Conservation (phyloP, 345 rosid species). For the Camelina laxa region DNA sequence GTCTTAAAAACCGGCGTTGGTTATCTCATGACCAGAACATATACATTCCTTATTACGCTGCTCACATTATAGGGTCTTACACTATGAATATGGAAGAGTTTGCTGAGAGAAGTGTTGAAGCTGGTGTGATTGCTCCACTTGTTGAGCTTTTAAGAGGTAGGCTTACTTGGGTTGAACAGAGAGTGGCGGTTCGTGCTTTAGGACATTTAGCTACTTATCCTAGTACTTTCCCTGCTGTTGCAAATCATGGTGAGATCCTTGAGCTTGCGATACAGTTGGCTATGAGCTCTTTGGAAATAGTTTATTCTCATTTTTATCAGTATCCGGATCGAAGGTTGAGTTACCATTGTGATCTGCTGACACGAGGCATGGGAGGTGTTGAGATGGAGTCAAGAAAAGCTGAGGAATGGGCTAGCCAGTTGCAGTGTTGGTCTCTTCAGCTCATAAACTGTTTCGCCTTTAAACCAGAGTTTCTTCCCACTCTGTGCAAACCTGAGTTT, state of each 20-base stretch:
- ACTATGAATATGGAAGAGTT: constrained; percentile 99
- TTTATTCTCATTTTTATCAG: constrained; percentile 95
- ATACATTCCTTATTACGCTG: constrained; percentile 97
- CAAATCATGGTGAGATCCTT: constrained; percentile 84
- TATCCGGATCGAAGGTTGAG: constrained; percentile 75
- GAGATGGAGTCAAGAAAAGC: constrained; percentile 99
- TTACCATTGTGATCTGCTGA: constrained; percentile 94
- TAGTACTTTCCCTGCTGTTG: constrained; percentile 77
- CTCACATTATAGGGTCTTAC: constrained; percentile 97
- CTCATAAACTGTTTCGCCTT: constrained; percentile 99
- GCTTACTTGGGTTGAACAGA: constrained; percentile 97
- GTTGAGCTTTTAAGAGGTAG: constrained; percentile 94
- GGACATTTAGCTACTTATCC: constrained; percentile 97
- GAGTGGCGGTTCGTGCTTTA: constrained; percentile 96
- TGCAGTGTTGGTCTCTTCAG: constrained; percentile 99
- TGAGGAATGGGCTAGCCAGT: constrained; percentile 98
- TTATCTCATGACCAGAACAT: constrained; percentile 96
- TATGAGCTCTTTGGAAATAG: constrained; percentile 93
- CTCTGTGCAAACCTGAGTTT: constrained; percentile 90
- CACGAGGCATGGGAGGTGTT: constrained; percentile 99
- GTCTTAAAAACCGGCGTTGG: constrained; percentile 93
- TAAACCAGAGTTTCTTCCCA: constrained; percentile 93
- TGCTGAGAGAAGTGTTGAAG: constrained; percentile 81
- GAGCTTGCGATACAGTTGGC: constrained; percentile 90
- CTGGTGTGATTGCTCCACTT: constrained; percentile 87